Conservation (phyloP, 495 filamentous ascomycete species). For the Penicillium argentinense region DNA sequence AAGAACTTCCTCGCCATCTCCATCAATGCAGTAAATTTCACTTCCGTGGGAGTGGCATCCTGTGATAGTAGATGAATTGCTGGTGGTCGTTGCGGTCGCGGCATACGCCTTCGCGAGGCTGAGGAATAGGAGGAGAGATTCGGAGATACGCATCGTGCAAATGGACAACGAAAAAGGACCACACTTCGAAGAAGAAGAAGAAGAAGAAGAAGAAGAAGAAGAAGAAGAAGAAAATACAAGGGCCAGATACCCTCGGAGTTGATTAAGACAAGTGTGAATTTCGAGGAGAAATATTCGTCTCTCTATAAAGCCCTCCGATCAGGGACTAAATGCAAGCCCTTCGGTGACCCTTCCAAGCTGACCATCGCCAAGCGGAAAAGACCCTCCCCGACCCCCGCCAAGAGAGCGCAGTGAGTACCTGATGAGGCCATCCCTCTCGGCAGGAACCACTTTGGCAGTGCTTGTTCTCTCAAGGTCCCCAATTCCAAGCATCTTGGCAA, state of each 20-base stretch:
- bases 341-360: slow-evolving; percentile 10
- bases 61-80: slow-evolving; percentile 32
- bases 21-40: slow-evolving; percentile 42
- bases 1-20: slow-evolving; percentile 39
- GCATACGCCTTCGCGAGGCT: slow-evolving; percentile 10
- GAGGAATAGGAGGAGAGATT: slow-evolving; percentile 10
- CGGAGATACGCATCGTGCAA: slow-evolving; percentile 12
- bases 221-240: neutral
- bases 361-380: slow-evolving; percentile 13
- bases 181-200: neutral
- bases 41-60: slow-evolving; percentile 40
- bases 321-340: neutral
- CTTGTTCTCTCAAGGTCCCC: slow-evolving; percentile 23
- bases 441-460: neutral
- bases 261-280: neutral
- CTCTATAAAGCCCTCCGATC: neutral
- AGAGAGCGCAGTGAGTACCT: neutral
- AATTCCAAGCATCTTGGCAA: slow-evolving; percentile 20
- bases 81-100: slow-evolving; percentile 20
- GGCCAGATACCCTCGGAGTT: neutral
- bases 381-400: slow-evolving; percentile 7
- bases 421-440: slow-evolving; percentile 1
- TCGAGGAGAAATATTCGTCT: no score
- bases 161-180: no score
- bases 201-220: neutral